Percentiles rank a stretch among this genome's conserved stretches.
Evolutionary conservation across 2,329 filamentous ascomycete species (phyloP).

Genomic region (Talaromyces sp.): DNA sequence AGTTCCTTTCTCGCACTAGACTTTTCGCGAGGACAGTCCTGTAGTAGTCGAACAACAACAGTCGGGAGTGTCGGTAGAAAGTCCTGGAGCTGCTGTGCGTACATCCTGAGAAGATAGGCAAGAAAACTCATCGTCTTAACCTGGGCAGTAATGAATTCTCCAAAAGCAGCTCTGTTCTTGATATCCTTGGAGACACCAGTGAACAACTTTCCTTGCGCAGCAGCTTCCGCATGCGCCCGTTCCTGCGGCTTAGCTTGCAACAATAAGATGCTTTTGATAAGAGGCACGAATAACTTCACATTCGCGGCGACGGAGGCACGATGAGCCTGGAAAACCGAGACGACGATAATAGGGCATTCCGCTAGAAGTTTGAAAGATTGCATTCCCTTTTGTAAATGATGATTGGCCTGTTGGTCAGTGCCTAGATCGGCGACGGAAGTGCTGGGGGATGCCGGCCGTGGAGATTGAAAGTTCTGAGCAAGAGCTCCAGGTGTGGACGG

Average conservation of each 20-base stretch:
- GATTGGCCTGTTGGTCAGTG: conserved; percentile 73
- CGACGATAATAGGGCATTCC: conserved; percentile 97
- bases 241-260: conserved; percentile 91
- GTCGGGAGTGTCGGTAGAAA: conserved; percentile 81
- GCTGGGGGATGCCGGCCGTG: conserved; percentile 83
- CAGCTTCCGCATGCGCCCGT: conserved; percentile 82
- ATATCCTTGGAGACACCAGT: conserved; percentile 91
- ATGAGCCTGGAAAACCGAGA: conserved; percentile 95
- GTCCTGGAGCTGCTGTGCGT: conserved; percentile 79
- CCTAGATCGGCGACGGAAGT: conserved; percentile 75
- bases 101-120: conserved; percentile 84
- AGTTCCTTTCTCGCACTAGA: conserved; percentile 91
- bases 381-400: conserved; percentile 85
- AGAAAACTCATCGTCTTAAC: conserved; percentile 99
- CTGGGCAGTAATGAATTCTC: conserved; percentile 95
- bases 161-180: conserved; percentile 88
- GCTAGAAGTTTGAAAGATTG: conserved; percentile 98
- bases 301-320: conserved; percentile 73
- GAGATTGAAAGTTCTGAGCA: conserved; percentile 72
- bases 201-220: conserved; percentile 73
- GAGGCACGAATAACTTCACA: conserved; percentile 84
- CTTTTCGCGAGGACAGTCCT: conserved; percentile 92
- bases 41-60: conserved; percentile 83
- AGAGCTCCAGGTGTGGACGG: conserved; percentile 49
- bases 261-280: conserved; percentile 85